Percentiles rank a stretch among this genome's conserved stretches.
Evolutionary conservation across 2,329 filamentous ascomycete species (phyloP).

Genomic region (Sporothrix pallida): DNA sequence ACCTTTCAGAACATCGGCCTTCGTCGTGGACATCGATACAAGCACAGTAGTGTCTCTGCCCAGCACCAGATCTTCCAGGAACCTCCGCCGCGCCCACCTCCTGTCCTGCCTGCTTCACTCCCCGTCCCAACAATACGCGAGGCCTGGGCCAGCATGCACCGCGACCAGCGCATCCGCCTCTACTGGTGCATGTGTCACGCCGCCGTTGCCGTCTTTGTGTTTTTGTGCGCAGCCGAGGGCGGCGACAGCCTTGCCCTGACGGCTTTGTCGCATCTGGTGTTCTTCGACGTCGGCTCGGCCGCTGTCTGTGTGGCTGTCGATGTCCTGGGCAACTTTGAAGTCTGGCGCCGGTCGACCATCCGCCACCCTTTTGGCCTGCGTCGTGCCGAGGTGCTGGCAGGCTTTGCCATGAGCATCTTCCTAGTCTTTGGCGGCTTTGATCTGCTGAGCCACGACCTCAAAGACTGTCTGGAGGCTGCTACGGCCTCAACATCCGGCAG

Average conservation of each 20-base stretch:
- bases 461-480: constrained; percentile 79
- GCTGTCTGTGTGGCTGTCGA: constrained; percentile 91
- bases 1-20: constrained; percentile 77
- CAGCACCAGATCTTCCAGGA: constrained; percentile 96
- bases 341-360: constrained; percentile 92
- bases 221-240: constrained; percentile 70
- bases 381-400: constrained; percentile 89
- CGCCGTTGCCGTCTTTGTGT: constrained; percentile 79
- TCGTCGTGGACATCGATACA: constrained; percentile 94
- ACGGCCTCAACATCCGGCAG: constrained; percentile 54
- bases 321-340: constrained; percentile 93
- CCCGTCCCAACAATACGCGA: constrained; percentile 89
- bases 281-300: constrained; percentile 93
- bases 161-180: constrained; percentile 80
- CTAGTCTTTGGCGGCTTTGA: constrained; percentile 98
- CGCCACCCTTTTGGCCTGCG: constrained; percentile 93
- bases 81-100: constrained; percentile 80
- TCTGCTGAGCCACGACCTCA: constrained; percentile 89
- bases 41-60: constrained; percentile 88
- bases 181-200: constrained; percentile 92
- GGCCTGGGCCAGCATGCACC: constrained; percentile 87
- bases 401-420: constrained; percentile 94
- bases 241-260: constrained; percentile 90
- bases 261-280: constrained; percentile 87
- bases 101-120: constrained; percentile 87